phyloP scores from a whole-genome alignment of 306 rosid genomes.

The Acacia melanoxylon region DNA sequence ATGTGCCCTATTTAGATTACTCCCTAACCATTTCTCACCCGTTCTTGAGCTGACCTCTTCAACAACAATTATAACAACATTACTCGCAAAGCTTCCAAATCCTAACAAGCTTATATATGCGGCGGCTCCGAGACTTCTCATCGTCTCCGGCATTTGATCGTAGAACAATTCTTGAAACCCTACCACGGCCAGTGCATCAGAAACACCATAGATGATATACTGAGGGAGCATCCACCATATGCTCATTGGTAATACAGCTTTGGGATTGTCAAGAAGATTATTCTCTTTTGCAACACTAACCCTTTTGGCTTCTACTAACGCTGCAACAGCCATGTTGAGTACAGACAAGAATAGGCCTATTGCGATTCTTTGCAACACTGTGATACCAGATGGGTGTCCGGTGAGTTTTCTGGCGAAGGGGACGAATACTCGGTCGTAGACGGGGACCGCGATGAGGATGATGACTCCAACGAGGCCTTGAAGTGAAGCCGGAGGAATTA shows the following conservation, averaged over 20 bases:
- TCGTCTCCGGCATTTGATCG: slow-evolving; percentile 61
- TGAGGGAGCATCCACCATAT: slow-evolving; percentile 87
- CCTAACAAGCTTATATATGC: slow-evolving; percentile 59
- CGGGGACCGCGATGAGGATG: slow-evolving; percentile 36
- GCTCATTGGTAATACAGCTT: slow-evolving; percentile 50
- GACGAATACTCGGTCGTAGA: slow-evolving; percentile 46
- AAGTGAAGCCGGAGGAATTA: background rate
- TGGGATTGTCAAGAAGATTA: slow-evolving; percentile 48
- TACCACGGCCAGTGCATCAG: slow-evolving; percentile 30
- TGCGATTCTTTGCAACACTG: slow-evolving; percentile 66
- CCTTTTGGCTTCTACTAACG: slow-evolving; percentile 57
- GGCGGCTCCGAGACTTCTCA: slow-evolving; percentile 79
- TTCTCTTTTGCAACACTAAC: slow-evolving; percentile 40
- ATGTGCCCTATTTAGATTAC: slow-evolving; percentile 63
- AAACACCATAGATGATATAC: slow-evolving; percentile 32
- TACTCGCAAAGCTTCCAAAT: slow-evolving; percentile 59
- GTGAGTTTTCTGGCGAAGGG: slow-evolving; percentile 44
- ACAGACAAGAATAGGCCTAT: slow-evolving; percentile 57
- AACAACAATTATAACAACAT: slow-evolving; percentile 40
- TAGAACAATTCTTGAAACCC: slow-evolving; percentile 73
- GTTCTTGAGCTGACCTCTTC: slow-evolving; percentile 31
- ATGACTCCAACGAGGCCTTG: background rate
- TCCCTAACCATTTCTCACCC: slow-evolving; percentile 53
- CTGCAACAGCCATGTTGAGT: slow-evolving; percentile 56
- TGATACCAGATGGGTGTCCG: slow-evolving; percentile 51